Conservation (phyloP, 768 basidiomycete genomes). For the Saitozyma podzolica region DNA sequence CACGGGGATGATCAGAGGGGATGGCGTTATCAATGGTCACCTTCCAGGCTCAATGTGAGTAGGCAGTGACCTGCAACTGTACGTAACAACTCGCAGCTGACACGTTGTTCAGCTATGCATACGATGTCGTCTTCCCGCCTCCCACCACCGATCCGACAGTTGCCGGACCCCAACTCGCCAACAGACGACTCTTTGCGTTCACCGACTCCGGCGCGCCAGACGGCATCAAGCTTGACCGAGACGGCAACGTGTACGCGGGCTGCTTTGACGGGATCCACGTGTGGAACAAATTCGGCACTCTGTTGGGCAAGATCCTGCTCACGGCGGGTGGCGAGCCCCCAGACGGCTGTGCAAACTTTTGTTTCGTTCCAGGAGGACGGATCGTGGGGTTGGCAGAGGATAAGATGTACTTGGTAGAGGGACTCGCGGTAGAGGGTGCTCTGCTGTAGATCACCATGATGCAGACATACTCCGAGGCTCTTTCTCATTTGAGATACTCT, state of each 20-base stretch:
- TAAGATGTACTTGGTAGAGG: slow-evolving; percentile 21
- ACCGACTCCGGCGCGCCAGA: slow-evolving; percentile 26
- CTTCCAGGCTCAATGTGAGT: slow-evolving; percentile 21
- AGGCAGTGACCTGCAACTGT: background rate
- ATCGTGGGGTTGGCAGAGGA: slow-evolving; percentile 27
- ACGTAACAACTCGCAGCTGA: slow-evolving; percentile 6
- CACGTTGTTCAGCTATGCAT: slow-evolving; percentile 16
- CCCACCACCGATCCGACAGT: background rate
- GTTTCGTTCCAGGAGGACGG: slow-evolving; percentile 27
- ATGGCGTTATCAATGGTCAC: slow-evolving; percentile 9
- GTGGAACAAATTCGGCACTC: slow-evolving; percentile 16
- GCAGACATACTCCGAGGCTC: too few species aligned
- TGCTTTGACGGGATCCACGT: slow-evolving; percentile 31
- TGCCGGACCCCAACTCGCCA: slow-evolving; percentile 12
- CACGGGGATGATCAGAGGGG: slow-evolving; percentile 22
- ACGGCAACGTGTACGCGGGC: slow-evolving; percentile 25
- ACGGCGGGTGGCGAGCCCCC: slow-evolving; percentile 5
- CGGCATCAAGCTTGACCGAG: slow-evolving; percentile 26
- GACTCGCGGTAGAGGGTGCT: too few species aligned
- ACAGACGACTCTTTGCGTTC: slow-evolving; percentile 24
- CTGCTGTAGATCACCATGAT: too few species aligned
- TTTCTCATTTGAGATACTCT: too few species aligned
- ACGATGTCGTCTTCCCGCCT: slow-evolving; percentile 18
- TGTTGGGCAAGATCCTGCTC: slow-evolving; percentile 19
- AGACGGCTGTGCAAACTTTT: slow-evolving; percentile 30